Conservation (phyloP, 2,329 filamentous ascomycete species). For the Balansia obtecta region DNA sequence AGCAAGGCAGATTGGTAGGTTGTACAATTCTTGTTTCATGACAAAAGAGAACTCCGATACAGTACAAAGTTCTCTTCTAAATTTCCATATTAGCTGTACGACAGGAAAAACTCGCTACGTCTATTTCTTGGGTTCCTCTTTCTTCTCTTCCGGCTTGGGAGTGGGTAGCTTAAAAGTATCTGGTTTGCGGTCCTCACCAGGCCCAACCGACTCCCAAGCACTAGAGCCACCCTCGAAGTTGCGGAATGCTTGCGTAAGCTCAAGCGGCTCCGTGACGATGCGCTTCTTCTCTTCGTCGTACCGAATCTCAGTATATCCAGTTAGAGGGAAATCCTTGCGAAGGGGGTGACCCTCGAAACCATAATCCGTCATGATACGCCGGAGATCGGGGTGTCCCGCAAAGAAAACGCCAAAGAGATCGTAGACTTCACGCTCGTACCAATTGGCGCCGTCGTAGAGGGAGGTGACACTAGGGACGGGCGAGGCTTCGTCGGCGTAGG, state of each 20-base stretch:
- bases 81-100: not conserved
- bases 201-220: constrained; percentile 52
- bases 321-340: constrained; percentile 95
- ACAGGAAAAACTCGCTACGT: constrained; percentile 1
- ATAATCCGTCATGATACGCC: constrained; percentile 98
- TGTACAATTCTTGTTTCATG: constrained; percentile 1
- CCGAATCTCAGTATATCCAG: constrained; percentile 93
- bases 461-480: constrained; percentile 80
- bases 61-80: constrained; percentile 3
- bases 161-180: constrained; percentile 89
- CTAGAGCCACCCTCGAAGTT: constrained; percentile 89
- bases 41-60: constrained; percentile 7
- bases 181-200: constrained; percentile 67
- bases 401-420: constrained; percentile 98
- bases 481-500: constrained; percentile 90
- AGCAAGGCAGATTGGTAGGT: not conserved
- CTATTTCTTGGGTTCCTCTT: constrained; percentile 88
- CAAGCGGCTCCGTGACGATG: constrained; percentile 93
- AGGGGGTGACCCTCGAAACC: constrained; percentile 96
- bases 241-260: constrained; percentile 95
- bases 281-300: constrained; percentile 99
- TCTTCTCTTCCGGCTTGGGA: constrained; percentile 86
- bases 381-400: constrained; percentile 82
- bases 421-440: constrained; percentile 97
- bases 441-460: constrained; percentile 91